Percentiles rank a stretch among this genome's conserved stretches.
These are phyloP conservation scores for Bombardia bombarda DNA, from an alignment of 495 filamentous ascomycete genomes.

Conservation along the genomic window DNA sequence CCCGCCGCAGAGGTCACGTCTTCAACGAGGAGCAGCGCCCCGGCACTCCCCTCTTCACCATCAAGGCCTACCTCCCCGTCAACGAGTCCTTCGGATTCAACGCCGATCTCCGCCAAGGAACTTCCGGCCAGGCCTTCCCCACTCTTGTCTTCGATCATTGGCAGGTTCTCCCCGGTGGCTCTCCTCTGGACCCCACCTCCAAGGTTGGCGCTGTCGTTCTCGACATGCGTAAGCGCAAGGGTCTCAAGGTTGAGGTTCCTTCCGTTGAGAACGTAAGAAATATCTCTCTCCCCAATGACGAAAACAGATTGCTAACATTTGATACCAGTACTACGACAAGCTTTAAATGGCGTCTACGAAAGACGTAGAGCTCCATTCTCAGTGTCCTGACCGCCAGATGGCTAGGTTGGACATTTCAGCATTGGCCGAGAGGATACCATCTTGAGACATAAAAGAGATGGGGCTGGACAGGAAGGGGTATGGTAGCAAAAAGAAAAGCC, in stretches of 20 bases:
- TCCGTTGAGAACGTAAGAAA: slow-evolving; percentile 85
- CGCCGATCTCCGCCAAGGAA: slow-evolving; percentile 86
- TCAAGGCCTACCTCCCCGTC: slow-evolving; percentile 99
- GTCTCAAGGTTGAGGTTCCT: slow-evolving; percentile 91
- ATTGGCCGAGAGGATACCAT: too few species aligned
- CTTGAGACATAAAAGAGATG: slow-evolving; percentile 3
- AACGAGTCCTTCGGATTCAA: slow-evolving; percentile 99
- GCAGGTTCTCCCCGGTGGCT: slow-evolving; percentile 90
- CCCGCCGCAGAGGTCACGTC: slow-evolving; percentile 96
- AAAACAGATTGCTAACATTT: slow-evolving; percentile 41
- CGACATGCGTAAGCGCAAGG: slow-evolving; percentile 97
- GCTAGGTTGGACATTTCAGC: too few species aligned
- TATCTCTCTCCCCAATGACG: background rate
- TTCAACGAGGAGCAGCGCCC: slow-evolving; percentile 97
- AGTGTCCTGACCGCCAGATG: slow-evolving; percentile 24
- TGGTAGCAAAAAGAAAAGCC: slow-evolving; percentile 12
- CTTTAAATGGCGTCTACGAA: slow-evolving; percentile 54
- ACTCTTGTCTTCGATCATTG: slow-evolving; percentile 98
- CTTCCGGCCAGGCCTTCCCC: slow-evolving; percentile 97
- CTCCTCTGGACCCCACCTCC: slow-evolving; percentile 74
- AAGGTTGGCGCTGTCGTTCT: slow-evolving; percentile 80
- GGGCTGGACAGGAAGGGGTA: slow-evolving; percentile 6
- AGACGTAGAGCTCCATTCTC: slow-evolving; percentile 31
- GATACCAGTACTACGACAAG: slow-evolving; percentile 92
- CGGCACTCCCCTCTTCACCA: slow-evolving; percentile 97